These are phyloP conservation scores for Leishmania arabica DNA, from an alignment of 208 protist species.

Conservation along the genomic window DNA sequence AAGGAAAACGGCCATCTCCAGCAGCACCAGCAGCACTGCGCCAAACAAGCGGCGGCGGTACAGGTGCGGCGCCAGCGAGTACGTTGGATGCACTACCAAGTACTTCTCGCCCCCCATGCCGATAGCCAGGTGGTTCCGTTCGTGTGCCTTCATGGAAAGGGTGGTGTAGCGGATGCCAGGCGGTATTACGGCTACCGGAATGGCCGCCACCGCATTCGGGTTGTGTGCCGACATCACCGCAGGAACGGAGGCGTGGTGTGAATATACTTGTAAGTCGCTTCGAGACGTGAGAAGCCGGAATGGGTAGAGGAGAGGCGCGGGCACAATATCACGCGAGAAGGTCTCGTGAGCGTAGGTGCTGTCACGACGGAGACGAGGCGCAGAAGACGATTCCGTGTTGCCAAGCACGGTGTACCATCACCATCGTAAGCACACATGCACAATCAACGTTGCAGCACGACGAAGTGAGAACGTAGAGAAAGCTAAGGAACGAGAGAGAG, in stretches of 20 bases:
- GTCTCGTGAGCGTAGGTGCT: neutral
- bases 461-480: no score
- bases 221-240: neutral
- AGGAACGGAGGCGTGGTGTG: neutral
- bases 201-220: neutral
- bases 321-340: neutral
- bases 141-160: neutral
- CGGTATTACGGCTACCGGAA: neutral
- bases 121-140: constrained; percentile 4
- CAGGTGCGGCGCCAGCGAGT: neutral
- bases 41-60: neutral
- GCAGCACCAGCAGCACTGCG: neutral
- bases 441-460: neutral
- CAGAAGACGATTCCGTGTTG: neutral
- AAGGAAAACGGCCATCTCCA: neutral
- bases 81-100: constrained; percentile 4
- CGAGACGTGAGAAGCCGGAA: neutral
- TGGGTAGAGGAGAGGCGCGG: neutral
- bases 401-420: neutral
- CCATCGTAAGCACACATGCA: neutral
- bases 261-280: neutral
- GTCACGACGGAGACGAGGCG: neutral
- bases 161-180: neutral
- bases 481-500: neutral
- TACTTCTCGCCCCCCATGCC: neutral